phyloP scores from a whole-genome alignment of 192 early-diverging fungal species.

The Chytriomyces sp. region DNA sequence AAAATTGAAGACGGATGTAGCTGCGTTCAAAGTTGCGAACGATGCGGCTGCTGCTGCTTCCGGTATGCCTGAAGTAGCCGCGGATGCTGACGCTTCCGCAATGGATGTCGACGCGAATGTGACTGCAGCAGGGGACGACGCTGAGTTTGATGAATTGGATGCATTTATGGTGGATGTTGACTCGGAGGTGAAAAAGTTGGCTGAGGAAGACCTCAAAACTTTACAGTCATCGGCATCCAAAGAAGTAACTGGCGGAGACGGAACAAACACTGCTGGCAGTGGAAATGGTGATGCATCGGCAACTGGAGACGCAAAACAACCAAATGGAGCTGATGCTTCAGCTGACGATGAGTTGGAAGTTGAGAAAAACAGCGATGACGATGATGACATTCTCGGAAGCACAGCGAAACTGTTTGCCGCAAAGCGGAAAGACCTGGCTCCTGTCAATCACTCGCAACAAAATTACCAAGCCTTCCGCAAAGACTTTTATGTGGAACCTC shows the following conservation, averaged over 20 bases:
- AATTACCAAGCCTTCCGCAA: conserved; percentile 88
- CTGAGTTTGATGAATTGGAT: conserved; percentile 61
- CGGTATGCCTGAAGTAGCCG: background rate
- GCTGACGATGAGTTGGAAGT: conserved; percentile 39
- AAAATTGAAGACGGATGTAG: conserved; percentile 28
- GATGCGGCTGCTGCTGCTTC: conserved; percentile 1
- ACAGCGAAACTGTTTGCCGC: conserved; percentile 77
- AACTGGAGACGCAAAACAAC: conserved; percentile 15
- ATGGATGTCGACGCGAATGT: conserved; percentile 11
- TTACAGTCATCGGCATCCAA: background rate
- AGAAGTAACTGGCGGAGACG: background rate
- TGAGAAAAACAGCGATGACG: conserved; percentile 30
- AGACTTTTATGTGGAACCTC: conserved; percentile 95
- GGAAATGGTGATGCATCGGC: background rate
- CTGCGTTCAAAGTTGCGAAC: conserved; percentile 28
- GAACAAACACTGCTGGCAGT: background rate
- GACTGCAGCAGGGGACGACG: conserved; percentile 31
- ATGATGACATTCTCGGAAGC: conserved; percentile 52
- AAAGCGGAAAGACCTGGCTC: conserved; percentile 89
- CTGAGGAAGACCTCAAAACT: conserved; percentile 59
- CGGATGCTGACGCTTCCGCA: background rate
- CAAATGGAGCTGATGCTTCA: background rate
- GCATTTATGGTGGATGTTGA: conserved; percentile 88
- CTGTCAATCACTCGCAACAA: conserved; percentile 84
- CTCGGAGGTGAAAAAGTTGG: conserved; percentile 71